Evolutionary conservation across 768 basidiomycete species (phyloP).

Genomic region (Termitomyces titanicus): DNA sequence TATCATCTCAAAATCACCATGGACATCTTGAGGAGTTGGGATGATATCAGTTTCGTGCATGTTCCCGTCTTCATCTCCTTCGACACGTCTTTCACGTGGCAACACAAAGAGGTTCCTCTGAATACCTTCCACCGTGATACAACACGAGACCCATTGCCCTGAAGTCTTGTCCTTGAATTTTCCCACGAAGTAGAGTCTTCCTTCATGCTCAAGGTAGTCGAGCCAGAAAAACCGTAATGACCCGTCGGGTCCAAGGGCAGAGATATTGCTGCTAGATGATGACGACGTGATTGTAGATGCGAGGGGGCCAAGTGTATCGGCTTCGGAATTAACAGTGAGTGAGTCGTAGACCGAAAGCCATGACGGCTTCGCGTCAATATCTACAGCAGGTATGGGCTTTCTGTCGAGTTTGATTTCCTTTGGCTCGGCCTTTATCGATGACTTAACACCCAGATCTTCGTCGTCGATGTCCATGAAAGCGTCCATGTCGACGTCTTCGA

Average conservation of each 20-base stretch:
- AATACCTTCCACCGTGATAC: conserved; percentile 79
- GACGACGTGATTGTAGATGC: conserved; percentile 29
- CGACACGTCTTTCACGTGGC: conserved; percentile 65
- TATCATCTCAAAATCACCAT: conserved; percentile 78
- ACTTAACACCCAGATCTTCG: conserved; percentile 38
- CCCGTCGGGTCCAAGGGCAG: conserved; percentile 79
- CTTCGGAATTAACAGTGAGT: conserved; percentile 48
- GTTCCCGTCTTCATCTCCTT: conserved; percentile 53
- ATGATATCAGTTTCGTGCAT: conserved; percentile 72
- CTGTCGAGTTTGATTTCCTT: conserved; percentile 20
- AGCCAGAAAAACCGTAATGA: conserved; percentile 93
- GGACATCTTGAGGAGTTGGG: conserved; percentile 69
- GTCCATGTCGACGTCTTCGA: conserved; percentile 58
- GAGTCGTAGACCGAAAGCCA: conserved; percentile 81
- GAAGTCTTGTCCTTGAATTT: conserved; percentile 82
- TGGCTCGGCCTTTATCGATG: conserved; percentile 29
- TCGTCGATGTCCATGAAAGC: conserved; percentile 60
- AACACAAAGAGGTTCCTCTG: conserved; percentile 90
- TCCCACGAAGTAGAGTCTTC: conserved; percentile 84
- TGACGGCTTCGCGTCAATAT: conserved; percentile 44
- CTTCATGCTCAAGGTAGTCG: conserved; percentile 86
- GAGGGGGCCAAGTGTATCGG: conserved; percentile 57
- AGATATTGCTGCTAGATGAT: conserved; percentile 36
- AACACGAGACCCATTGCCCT: conserved; percentile 75
- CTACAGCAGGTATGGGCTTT: conserved; percentile 28